These are phyloP conservation scores for Globisporangium sylvaticum DNA, from an alignment of 352 stramenopile species.

Conservation along the genomic window DNA sequence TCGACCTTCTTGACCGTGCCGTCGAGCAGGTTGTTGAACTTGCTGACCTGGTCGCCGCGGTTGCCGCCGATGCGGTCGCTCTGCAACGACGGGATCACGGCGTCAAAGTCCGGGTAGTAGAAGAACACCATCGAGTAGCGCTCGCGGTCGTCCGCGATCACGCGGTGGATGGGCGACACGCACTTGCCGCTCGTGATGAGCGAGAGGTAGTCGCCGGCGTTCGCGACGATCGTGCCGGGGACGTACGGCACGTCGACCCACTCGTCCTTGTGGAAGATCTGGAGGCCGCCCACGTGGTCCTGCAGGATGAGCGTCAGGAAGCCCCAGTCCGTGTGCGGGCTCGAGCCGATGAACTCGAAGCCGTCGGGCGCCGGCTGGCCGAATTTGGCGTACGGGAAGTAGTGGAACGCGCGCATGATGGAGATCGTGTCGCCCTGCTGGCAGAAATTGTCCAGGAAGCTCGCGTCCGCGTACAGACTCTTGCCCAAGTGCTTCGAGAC, in stretches of 20 bases:
- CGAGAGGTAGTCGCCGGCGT: conserved; percentile 80
- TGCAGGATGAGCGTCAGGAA: conserved; percentile 85
- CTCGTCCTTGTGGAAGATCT: conserved; percentile 62
- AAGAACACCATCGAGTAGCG: conserved; percentile 85
- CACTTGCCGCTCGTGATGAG: conserved; percentile 63
- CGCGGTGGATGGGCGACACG: conserved; percentile 69
- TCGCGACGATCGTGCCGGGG: conserved; percentile 66
- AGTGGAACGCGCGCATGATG: conserved; percentile 84
- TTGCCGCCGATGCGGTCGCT: conserved; percentile 41
- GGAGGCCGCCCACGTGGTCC: conserved; percentile 62
- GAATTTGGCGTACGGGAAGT: conserved; percentile 74
- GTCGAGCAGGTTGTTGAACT: conserved; percentile 76
- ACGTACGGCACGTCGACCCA: conserved; percentile 79
- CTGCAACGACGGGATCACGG: conserved; percentile 46
- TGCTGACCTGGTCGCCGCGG: conserved; percentile 18
- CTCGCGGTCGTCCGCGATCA: conserved; percentile 65
- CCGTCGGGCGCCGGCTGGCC: conserved; percentile 34
- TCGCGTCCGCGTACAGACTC: conserved; percentile 42
- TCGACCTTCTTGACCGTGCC: conserved; percentile 50
- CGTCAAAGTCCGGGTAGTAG: conserved; percentile 81
- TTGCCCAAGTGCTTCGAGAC: conserved; percentile 50
- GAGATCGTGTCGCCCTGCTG: conserved; percentile 72
- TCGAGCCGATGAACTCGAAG: conserved; percentile 77
- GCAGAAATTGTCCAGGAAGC: conserved; percentile 61
- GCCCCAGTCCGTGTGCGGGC: conserved; percentile 82